A percentile compares a stretch with the other conserved stretches of the same genome.
These are phyloP conservation scores for Carpinus viminea DNA, from an alignment of 306 rosid species.

Conservation along the genomic window DNA sequence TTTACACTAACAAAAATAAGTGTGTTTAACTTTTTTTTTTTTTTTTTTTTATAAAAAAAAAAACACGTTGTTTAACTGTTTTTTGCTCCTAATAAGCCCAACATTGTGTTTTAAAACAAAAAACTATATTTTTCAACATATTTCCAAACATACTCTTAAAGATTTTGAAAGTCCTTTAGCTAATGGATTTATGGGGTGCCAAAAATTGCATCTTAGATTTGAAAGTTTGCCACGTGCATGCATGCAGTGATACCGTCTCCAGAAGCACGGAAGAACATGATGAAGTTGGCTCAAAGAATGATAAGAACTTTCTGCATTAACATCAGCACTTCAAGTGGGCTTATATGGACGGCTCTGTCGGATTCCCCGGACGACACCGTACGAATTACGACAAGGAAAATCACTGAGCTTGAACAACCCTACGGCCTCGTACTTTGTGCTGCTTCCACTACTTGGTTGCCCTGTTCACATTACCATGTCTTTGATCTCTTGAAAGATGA, in stretches of 20 bases:
- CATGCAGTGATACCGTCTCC: constrained; percentile 79
- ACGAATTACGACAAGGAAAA: constrained; percentile 76
- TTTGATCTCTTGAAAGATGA: constrained; percentile 85
- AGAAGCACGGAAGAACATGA: constrained; percentile 79
- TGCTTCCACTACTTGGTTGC: constrained; percentile 87
- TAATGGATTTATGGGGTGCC: too few relatives aligned
- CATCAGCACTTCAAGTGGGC: constrained; percentile 78
- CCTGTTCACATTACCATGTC: constrained; percentile 68
- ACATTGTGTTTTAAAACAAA: too few relatives aligned
- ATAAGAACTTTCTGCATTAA: constrained; percentile 68
- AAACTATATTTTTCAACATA: too few relatives aligned
- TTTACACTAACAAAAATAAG: too few relatives aligned
- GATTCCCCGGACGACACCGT: constrained; percentile 85
- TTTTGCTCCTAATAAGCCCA: too few relatives aligned
- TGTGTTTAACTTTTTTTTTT: too few relatives aligned
- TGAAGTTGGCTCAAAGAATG: constrained; percentile 85
- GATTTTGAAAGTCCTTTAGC: too few relatives aligned
- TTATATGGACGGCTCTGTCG: constrained; percentile 87
- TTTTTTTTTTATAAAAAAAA: too few relatives aligned
- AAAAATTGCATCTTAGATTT: too few relatives aligned
- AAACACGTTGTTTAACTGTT: too few relatives aligned
- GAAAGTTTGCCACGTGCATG: too few relatives aligned
- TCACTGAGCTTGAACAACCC: constrained; percentile 83
- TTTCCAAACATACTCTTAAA: too few relatives aligned
- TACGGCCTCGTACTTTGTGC: constrained; percentile 83